Evolutionary conservation across 345 rosid genomes (phyloP).

Genomic region (Mallotus nudiflorus): DNA sequence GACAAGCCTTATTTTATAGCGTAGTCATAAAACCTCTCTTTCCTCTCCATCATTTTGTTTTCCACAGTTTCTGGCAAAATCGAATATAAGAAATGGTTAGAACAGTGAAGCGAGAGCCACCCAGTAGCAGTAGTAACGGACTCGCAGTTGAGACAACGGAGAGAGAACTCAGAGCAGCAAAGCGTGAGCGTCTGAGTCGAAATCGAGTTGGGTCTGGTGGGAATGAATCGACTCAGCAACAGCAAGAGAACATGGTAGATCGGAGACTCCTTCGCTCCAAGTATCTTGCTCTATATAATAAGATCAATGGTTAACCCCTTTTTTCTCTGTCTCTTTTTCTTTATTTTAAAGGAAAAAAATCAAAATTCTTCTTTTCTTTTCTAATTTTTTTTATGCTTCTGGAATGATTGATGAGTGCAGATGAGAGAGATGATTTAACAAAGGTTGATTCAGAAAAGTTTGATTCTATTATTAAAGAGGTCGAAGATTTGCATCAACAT

Average conservation of each 20-base stretch:
- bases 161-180: constrained; percentile 19
- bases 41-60: not conserved
- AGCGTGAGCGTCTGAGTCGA: constrained; percentile 21
- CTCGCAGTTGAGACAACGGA: not conserved
- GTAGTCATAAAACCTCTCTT: not conserved
- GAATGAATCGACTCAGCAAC: constrained; percentile 18
- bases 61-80: no score
- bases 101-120: constrained; percentile 7
- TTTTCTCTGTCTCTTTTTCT: no score
- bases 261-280: constrained; percentile 73
- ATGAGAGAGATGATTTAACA: constrained; percentile 66
- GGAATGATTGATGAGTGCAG: constrained; percentile 29
- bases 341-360: no score
- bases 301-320: constrained; percentile 69
- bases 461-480: constrained; percentile 50
- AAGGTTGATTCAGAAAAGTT: constrained; percentile 64
- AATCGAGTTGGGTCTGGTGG: constrained; percentile 3
- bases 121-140: constrained; percentile 3
- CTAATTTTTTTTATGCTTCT: not conserved
- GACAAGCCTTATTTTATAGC: no score
- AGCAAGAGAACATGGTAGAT: constrained; percentile 22
- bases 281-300: constrained; percentile 53
- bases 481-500: constrained; percentile 58
- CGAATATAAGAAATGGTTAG: constrained; percentile 8
- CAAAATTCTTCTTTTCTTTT: not conserved